Conservation (phyloP, 1,284 basidiomycete species). For the Athelia sp. region DNA sequence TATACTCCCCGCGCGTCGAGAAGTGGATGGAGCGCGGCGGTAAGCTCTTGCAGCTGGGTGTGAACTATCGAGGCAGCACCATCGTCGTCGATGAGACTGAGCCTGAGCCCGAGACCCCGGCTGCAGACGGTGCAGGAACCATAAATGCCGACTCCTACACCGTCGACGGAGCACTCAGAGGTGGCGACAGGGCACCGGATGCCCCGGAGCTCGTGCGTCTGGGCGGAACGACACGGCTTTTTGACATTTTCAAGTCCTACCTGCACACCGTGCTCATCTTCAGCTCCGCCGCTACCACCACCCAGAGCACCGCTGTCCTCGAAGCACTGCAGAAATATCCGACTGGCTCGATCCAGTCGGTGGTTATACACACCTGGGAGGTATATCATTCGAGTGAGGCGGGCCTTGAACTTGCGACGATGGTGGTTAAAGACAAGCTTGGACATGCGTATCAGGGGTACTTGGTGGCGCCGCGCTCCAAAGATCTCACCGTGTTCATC, state of each 20-base stretch:
- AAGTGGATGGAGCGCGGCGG: conserved; percentile 8
- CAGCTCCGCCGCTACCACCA: conserved; percentile 13
- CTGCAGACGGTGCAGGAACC: too few species aligned
- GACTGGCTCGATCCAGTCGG: conserved; percentile 7
- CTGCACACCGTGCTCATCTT: conserved; percentile 32
- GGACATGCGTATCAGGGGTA: conserved; percentile 34
- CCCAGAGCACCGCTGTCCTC: conserved; percentile 3
- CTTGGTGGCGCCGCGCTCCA: conserved; percentile 23
- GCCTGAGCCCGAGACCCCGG: neutral
- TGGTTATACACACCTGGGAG: conserved; percentile 17
- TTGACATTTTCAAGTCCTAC: conserved; percentile 26
- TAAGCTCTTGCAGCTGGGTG: conserved; percentile 18
- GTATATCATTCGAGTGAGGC: conserved; percentile 13
- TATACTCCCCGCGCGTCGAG: neutral
- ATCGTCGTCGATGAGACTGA: conserved; percentile 21
- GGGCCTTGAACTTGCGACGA: conserved; percentile 12
- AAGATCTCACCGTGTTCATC: conserved; percentile 18
- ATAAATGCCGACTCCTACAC: conserved; percentile 11
- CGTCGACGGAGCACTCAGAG: conserved; percentile 21
- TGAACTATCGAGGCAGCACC: conserved; percentile 28
- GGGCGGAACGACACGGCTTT: conserved; percentile 16
- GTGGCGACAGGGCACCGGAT: conserved; percentile 43
- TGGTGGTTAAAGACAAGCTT: conserved; percentile 29
- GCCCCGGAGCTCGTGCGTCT: conserved; percentile 26
- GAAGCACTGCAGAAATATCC: conserved; percentile 7